These are phyloP conservation scores for Antrodiella citrinella DNA, from an alignment of 768 basidiomycete genomes.

Conservation along the genomic window DNA sequence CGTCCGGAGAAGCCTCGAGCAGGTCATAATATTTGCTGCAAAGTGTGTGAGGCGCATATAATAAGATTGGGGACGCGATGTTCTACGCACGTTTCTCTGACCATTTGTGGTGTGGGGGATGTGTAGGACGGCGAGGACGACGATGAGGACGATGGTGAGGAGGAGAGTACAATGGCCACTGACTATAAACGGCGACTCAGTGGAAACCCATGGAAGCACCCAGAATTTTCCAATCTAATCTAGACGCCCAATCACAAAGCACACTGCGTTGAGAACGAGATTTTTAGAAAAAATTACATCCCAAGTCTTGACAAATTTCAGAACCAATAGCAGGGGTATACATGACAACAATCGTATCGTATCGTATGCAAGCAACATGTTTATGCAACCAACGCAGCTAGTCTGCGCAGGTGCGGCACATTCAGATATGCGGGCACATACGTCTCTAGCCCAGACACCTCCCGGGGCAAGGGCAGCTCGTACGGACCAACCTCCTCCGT, in stretches of 20 bases:
- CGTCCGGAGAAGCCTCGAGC: constrained; percentile 73
- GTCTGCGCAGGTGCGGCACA: constrained; percentile 79
- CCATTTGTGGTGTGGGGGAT: constrained; percentile 35
- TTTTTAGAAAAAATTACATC: not conserved
- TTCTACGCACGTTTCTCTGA: constrained; percentile 65
- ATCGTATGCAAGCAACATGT: not conserved
- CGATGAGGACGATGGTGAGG: constrained; percentile 7
- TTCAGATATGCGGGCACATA: constrained; percentile 91
- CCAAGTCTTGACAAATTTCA: too few species aligned
- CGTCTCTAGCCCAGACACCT: constrained; percentile 93
- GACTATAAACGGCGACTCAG: constrained; percentile 14
- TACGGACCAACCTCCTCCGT: constrained; percentile 96
- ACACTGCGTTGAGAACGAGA: not conserved
- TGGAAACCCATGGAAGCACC: constrained; percentile 33
- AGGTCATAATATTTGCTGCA: constrained; percentile 87
- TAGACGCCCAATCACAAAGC: not conserved
- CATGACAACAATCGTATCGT: not conserved
- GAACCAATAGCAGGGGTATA: not conserved
- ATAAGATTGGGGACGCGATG: constrained; percentile 1
- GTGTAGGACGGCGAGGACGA: constrained; percentile 3
- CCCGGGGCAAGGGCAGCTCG: constrained; percentile 87
- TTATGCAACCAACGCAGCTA: constrained; percentile 81
- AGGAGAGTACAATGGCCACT: constrained; percentile 4
- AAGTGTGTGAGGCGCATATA: constrained; percentile 4
- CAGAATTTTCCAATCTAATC: constrained; percentile 14